Evolutionary conservation across 129 eudicot species (phyloP).

Genomic region (Centaurea solstitialis): DNA sequence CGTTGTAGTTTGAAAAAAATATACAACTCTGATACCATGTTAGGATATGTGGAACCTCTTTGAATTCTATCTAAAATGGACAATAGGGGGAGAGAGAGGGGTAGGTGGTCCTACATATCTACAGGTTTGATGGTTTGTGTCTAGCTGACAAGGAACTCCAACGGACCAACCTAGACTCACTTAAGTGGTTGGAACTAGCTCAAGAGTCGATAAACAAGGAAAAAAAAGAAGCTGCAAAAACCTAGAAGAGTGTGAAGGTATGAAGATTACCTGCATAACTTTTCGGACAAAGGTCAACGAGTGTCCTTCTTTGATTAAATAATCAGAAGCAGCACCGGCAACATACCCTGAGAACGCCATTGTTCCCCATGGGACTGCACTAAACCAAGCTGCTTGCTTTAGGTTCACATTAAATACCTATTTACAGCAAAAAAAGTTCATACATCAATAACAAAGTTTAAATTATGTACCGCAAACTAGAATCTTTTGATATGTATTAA

Average conservation of each 20-base stretch:
- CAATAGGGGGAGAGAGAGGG: not conserved
- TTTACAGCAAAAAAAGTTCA: not conserved
- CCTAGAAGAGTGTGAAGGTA: not conserved
- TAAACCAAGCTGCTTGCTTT: slow-evolving; percentile 99
- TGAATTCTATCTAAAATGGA: not conserved
- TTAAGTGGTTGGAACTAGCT: not conserved
- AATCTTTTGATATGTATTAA: not conserved
- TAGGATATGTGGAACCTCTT: not conserved
- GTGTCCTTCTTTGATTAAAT: slow-evolving; percentile 65
- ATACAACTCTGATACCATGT: not conserved
- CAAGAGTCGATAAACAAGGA: not conserved
- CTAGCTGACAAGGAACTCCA: not conserved
- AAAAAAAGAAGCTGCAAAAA: not conserved
- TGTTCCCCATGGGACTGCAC: slow-evolving; percentile 99
- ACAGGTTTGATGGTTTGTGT: not conserved
- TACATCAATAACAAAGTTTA: not conserved
- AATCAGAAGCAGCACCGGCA: slow-evolving; percentile 93
- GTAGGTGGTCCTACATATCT: not conserved
- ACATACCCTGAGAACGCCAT: slow-evolving; percentile 95
- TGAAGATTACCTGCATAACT: slow-evolving; percentile 80
- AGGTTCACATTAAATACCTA: slow-evolving; percentile 86
- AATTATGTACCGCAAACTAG: not conserved
- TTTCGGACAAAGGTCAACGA: slow-evolving; percentile 75
- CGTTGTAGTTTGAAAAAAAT: too few species aligned
- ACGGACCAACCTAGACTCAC: not conserved